Evolutionary conservation across 2,329 filamentous ascomycete genomes (phyloP).

Genomic region (Penicillium expansum): DNA sequence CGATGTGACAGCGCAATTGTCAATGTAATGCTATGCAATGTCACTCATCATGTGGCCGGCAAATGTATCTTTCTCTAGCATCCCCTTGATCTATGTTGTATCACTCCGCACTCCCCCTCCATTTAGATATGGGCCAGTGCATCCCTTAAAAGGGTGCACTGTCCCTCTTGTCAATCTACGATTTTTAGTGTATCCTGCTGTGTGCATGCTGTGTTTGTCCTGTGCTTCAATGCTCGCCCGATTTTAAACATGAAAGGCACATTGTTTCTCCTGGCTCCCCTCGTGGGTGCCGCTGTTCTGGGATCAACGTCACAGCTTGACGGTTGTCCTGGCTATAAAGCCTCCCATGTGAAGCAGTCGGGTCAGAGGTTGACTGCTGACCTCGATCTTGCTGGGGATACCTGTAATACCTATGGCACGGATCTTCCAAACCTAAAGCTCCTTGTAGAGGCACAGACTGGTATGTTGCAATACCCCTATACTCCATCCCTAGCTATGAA

Average conservation of each 20-base stretch:
- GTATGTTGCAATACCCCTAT: conserved; percentile 37
- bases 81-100: not conserved
- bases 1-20: not conserved
- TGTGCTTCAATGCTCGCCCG: not conserved
- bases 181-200: not conserved
- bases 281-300: conserved; percentile 31
- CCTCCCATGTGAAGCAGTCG: conserved; percentile 34
- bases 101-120: not conserved
- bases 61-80: not conserved
- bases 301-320: conserved; percentile 12
- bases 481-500: not conserved
- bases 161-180: not conserved
- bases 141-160: conserved; percentile 4
- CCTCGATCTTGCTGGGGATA: conserved; percentile 64
- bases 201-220: not conserved
- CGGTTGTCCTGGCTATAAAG: conserved; percentile 41
- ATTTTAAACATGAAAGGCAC: conserved; percentile 26
- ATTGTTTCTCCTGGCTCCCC: conserved; percentile 27
- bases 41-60: not conserved
- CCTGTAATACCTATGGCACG: conserved; percentile 60
- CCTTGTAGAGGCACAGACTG: conserved; percentile 60
- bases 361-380: conserved; percentile 62
- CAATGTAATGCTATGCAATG: not conserved
- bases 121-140: not conserved
- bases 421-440: conserved; percentile 58